Percentiles rank a stretch among this genome's conserved stretches.
phyloP scores from a whole-genome alignment of 192 early-diverging fungal genomes.

The Dissophora ornata region DNA sequence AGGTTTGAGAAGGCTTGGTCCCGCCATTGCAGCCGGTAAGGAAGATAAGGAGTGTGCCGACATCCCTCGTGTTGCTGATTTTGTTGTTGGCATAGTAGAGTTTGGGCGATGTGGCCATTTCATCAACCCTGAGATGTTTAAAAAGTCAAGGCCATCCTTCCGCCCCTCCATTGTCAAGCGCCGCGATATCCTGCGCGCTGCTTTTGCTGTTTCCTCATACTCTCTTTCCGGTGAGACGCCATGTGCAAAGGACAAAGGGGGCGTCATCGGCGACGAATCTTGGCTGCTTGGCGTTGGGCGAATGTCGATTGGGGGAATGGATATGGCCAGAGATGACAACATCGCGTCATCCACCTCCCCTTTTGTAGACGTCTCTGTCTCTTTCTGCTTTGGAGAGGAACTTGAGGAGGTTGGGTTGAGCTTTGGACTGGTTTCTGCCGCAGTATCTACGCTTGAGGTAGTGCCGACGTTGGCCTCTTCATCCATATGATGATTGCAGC shows the following conservation, averaged over 20 bases:
- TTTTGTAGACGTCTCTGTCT: not conserved
- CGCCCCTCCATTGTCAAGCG: constrained; percentile 42
- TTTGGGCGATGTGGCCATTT: constrained; percentile 18
- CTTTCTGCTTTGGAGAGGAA: not conserved
- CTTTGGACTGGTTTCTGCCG: constrained; percentile 8
- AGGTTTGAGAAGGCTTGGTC: not conserved
- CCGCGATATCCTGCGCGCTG: constrained; percentile 29
- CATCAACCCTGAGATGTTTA: constrained; percentile 18
- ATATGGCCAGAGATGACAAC: constrained; percentile 5
- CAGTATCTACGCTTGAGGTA: constrained; percentile 15
- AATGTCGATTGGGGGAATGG: not conserved
- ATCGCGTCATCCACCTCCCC: not conserved
- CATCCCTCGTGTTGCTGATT: not conserved
- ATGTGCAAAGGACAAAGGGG: constrained; percentile 1
- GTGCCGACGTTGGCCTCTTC: constrained; percentile 17
- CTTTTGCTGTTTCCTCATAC: constrained; percentile 21
- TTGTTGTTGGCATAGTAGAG: not conserved
- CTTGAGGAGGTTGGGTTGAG: not conserved
- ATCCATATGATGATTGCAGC: constrained; percentile 3
- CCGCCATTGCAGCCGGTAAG: not conserved
- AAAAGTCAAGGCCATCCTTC: constrained; percentile 24
- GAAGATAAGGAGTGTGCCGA: not conserved
- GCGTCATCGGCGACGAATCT: not conserved
- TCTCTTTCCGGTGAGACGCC: not conserved
- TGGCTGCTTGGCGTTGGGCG: not conserved